Evolutionary conservation across 306 rosid genomes (phyloP).

Genomic region (Castanea sativa): DNA sequence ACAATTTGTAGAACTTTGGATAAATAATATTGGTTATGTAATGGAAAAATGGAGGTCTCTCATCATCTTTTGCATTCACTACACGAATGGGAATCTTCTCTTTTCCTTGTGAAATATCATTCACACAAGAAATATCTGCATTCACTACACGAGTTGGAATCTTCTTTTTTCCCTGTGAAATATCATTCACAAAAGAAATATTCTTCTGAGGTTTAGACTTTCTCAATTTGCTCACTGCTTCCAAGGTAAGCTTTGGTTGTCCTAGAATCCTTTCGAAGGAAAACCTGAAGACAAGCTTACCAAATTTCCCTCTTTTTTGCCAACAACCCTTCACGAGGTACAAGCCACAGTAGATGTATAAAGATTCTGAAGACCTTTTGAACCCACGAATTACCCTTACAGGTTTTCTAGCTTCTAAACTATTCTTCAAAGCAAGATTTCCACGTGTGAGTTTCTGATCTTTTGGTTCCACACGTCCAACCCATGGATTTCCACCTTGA

Average conservation of each 20-base stretch:
- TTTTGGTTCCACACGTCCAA: neutral
- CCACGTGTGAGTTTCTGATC: constrained; percentile 41
- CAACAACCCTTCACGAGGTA: constrained; percentile 20
- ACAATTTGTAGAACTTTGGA: neutral
- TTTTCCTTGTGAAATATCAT: constrained; percentile 37
- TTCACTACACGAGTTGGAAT: constrained; percentile 20
- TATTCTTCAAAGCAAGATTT: constrained; percentile 47
- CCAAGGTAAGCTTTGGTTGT: constrained; percentile 15
- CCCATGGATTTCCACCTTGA: constrained; percentile 38
- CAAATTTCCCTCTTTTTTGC: constrained; percentile 29
- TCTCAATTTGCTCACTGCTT: neutral
- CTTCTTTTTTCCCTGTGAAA: constrained; percentile 39
- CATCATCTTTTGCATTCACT: neutral
- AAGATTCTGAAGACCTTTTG: neutral
- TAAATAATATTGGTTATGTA: constrained; percentile 14
- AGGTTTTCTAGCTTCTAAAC: constrained; percentile 21
- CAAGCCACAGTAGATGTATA: constrained; percentile 36
- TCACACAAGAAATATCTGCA: neutral
- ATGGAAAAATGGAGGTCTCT: constrained; percentile 4
- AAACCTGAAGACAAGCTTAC: constrained; percentile 39
- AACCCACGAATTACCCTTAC: constrained; percentile 36
- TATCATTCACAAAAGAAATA: constrained; percentile 14
- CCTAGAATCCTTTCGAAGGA: constrained; percentile 4
- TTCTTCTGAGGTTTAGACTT: neutral
- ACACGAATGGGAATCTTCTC: constrained; percentile 33